Conservation (phyloP, 148 eudicot species). For the Rhododendron kiyosumense region DNA sequence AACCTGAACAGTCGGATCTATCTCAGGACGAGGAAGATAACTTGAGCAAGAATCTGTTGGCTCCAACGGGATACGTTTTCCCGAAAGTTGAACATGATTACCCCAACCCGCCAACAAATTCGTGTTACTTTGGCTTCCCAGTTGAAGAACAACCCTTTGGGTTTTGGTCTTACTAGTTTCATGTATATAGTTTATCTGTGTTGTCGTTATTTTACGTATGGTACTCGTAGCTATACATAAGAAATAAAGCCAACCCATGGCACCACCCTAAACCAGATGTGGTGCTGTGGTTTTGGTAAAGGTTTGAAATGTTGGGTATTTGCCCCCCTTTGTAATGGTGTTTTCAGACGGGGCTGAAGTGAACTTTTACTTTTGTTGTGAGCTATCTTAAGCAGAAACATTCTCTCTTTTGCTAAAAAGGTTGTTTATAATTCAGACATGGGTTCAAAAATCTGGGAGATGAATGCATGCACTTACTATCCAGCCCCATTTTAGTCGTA, state of each 20-base stretch:
- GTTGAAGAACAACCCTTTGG: conserved; percentile 53
- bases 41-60: conserved; percentile 36
- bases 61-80: conserved; percentile 26
- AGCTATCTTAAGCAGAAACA: neutral
- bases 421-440: neutral
- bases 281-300: conserved; percentile 14
- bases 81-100: conserved; percentile 34
- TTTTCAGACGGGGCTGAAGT: neutral
- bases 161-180: conserved; percentile 45
- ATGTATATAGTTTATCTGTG: neutral
- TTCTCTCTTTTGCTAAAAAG: neutral
- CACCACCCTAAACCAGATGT: conserved; percentile 8
- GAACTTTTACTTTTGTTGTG: neutral
- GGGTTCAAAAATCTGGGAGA: neutral
- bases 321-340: conserved; percentile 14
- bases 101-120: conserved; percentile 25
- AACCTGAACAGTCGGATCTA: conserved; percentile 47
- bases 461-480: neutral
- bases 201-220: neutral
- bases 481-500: neutral
- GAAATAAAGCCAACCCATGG: conserved; percentile 20
- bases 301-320: conserved; percentile 13
- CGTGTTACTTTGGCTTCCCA: conserved; percentile 38
- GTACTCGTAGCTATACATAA: neutral
- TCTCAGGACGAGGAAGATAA: conserved; percentile 57